Evolutionary conservation across 768 basidiomycete genomes (phyloP).

Genomic region (Tylopilus sp.): DNA sequence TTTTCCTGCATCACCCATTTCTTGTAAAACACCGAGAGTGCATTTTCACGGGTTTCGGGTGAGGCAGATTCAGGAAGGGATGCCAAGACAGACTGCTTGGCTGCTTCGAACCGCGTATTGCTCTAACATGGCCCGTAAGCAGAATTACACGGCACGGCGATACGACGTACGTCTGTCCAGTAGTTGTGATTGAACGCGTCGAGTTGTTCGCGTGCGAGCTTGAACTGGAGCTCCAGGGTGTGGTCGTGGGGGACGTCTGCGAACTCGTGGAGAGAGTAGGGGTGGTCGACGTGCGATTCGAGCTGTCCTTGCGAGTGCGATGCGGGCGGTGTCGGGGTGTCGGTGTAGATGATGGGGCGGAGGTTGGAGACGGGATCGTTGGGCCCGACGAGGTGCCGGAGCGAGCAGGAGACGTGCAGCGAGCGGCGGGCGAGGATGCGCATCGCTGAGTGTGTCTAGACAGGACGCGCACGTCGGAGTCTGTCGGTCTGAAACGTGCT

Average conservation of each 20-base stretch:
- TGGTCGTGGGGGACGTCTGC: constrained; percentile 32
- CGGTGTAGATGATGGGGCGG: constrained; percentile 74
- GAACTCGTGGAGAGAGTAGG: constrained; percentile 80
- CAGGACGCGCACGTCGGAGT: too few relatives aligned
- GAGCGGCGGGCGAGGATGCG: constrained; percentile 4
- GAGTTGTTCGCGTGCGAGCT: constrained; percentile 64
- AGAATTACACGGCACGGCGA: background rate
- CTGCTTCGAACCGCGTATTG: constrained; percentile 76
- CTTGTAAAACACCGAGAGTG: constrained; percentile 68
- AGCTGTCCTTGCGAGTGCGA: constrained; percentile 10
- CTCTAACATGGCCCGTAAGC: constrained; percentile 43
- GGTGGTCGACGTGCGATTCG: constrained; percentile 44
- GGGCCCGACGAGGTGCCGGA: constrained; percentile 54
- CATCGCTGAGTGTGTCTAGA: too few relatives aligned
- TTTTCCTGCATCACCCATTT: constrained; percentile 74
- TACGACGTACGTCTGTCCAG: constrained; percentile 70
- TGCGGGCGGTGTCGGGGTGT: constrained; percentile 40
- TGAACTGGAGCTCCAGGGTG: constrained; percentile 63
- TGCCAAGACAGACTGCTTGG: constrained; percentile 54
- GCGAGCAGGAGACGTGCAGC: constrained; percentile 25
- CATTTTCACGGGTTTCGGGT: constrained; percentile 57
- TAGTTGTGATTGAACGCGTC: constrained; percentile 76
- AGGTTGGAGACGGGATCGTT: constrained; percentile 78
- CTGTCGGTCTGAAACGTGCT: too few relatives aligned
- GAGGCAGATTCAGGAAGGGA: constrained; percentile 52